Evolutionary conservation across 441 rosid species (phyloP), one percentile per base, ranked within the genome.

Genomic region (Erodium moschatum): DNA sequence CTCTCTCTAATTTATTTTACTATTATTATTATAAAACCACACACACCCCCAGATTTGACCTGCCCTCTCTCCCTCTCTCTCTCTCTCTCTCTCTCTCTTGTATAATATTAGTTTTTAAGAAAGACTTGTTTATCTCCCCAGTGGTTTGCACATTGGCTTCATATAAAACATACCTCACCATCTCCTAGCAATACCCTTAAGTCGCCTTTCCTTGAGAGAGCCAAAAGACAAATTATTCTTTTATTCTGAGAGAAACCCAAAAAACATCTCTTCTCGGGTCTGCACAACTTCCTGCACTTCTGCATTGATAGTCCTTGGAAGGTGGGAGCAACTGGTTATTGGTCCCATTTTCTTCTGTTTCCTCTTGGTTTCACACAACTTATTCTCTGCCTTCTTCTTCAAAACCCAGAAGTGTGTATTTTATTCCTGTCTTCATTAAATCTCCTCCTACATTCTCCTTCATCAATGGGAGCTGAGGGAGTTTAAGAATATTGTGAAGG

Each of bases 201-300:
- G 80, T 70, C 56, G 77, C 77, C 73, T 60, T 71, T 63, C 73
- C 69, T 38, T 69, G 67, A 69, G 79, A 73, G 80, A 66, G 79
- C 84, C 80, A 76, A 65, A 81, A 69, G 81, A 70, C 76, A 75
- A 27, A 66, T 50, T 8, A 48, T 73, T 73, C 29, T 75, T 35
- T 35, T 35, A 7, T 35, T 35, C 40, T 5, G 40, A 35, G 40
- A 35, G 40, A 35, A 35, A 35, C 40, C 40, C 40, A 35, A 35
- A 35, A 35, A 35, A 35, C 40, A 35, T 35, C 40, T 78, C 80
- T 77, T 81, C 88, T 87, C 76, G 86, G 84, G 64, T 75, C 77
- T 73, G 81, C 82, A 77, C 31, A 29, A 29, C 31, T 29, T 83
- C 73, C 74, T 70, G 70, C 76, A 13, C 60, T 8, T 13, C 54